Evolutionary conservation across 2,329 filamentous ascomycete species (phyloP), one percentile per base, ranked within the genome.

Genomic region (Xylaria sp.): DNA sequence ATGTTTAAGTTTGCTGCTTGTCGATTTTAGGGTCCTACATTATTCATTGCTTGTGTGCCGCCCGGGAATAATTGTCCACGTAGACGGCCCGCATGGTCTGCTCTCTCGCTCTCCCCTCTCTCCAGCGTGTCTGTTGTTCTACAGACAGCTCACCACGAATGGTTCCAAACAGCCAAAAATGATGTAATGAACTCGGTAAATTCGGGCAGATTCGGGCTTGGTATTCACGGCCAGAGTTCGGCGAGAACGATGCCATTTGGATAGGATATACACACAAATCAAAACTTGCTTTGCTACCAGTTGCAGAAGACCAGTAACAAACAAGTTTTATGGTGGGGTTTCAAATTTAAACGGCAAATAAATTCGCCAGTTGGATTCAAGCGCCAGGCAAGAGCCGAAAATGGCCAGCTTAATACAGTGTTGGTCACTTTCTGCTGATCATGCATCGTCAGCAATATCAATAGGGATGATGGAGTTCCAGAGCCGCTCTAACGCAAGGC

Each of bases 61-160:
- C 36, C 23, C 13, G 18, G 41, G 13, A 28, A 23, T 13, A 33
- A 49, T 48, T 57, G 18, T 28, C 52, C 62, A 62, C 52, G 58
- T 52, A 51, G 62, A 52, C 36, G 41, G 56, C 39, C 49, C 66
- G 51, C 36, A 65, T 57, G 39, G 52, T 48, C 39, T 31, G 46
- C 43, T 15, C 36, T 61, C 36, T 54, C 31, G 9, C 31, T 33
- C 31, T 33, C 9, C 31, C 8, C 33, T 36, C 41, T 36, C 41
- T 52, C 23, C 25, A 52, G 41, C 58, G 43, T 25, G 55, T 61
- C 61, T 23, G 46, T 62, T 23, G 28, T 67, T 39, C 51, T 13
- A 60, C 61, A 68, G 28, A 59, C 66, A 68, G 41, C 62, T 62
- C 52, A 62, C 33, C 18, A 41, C 10, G n/a, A 12, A 25, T n/a